Evolutionary conservation across 352 stramenopile species (phyloP), one percentile per base, ranked within the genome.

Genomic region (Pythium periplocum): DNA sequence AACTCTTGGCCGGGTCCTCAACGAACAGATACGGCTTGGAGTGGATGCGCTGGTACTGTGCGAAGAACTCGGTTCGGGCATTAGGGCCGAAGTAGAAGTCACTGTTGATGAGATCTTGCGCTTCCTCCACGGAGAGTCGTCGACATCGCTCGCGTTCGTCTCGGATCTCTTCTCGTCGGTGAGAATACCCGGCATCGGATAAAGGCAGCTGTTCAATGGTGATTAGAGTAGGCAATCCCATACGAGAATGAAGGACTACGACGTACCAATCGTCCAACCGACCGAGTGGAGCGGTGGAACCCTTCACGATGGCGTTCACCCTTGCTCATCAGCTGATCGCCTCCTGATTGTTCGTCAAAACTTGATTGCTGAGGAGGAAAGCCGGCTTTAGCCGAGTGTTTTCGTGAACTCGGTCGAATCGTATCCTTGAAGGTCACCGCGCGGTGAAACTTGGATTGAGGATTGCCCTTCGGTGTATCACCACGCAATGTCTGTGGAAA

Each of bases 1-100:
- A 48, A 34, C 26, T 54, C 39, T 51, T 36, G 30, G 33, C 36
- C 3, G 58, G 45, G 8, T 59, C 51, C 8, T 74, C 70, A 17
- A 85, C 66, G 37, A 86, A 90, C 30, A 90, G 51, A 55, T 86
- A 87, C 17, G 76, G 76, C n/a, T 78, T 72, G 0, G 70, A 76
- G 46, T 83, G 73, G 38, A 92, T 34, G 36, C 84, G 65, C 1
- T 63, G 69, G 59, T 92, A 92, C 53, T 77, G 66, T 4, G 62
- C 62, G 52, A 79, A 92, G 55, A 92, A 92, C 9, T 67, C 49
- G 6, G 66, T 48, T 43, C 78, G 82, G 12, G 82, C 78, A 1
- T 49, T 60, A 0, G 68, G 68, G 30, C 82, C 82, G 48, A 92
- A 88, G 63, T 92, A 92, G 17, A 60, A 57, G 26, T 79, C 69